Conservation (phyloP, 2,329 filamentous ascomycete genomes). For the Arachnomyces sp. region DNA sequence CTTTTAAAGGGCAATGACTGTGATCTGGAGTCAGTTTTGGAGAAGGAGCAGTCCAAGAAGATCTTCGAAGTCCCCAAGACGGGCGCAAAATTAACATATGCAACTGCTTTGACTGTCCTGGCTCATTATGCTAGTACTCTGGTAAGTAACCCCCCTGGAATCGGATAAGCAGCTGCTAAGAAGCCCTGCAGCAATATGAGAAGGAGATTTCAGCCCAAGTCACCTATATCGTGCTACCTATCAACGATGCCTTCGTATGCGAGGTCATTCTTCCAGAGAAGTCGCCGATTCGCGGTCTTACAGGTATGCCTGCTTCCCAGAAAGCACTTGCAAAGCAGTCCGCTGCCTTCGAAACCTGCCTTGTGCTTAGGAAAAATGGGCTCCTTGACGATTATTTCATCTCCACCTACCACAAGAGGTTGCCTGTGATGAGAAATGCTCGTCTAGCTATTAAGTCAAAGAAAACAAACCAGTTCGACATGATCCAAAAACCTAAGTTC, state of each 20-base stretch:
- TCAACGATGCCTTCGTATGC: constrained; percentile 57
- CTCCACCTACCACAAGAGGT: constrained; percentile 60
- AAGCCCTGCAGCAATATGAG: constrained; percentile 33
- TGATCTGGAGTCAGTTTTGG: constrained; percentile 48
- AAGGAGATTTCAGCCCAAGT: constrained; percentile 41
- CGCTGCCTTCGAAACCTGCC: constrained; percentile 76
- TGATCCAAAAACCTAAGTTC: constrained; percentile 67
- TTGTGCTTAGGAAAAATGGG: constrained; percentile 56
- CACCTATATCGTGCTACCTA: constrained; percentile 53
- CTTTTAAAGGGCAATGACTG: constrained; percentile 54
- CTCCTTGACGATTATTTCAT: constrained; percentile 67
- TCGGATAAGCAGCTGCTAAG: constrained; percentile 6
- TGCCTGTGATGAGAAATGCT: constrained; percentile 82
- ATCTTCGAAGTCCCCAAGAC: constrained; percentile 56
- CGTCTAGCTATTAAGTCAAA: constrained; percentile 71
- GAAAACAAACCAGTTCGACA: constrained; percentile 63
- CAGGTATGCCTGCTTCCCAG: constrained; percentile 55
- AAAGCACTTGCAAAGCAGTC: constrained; percentile 80
- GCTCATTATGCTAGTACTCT: constrained; percentile 66
- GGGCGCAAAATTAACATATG: constrained; percentile 70
- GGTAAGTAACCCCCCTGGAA: constrained; percentile 21
- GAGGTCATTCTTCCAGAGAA: constrained; percentile 70
- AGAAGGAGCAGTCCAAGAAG: constrained; percentile 43
- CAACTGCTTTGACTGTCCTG: constrained; percentile 62
- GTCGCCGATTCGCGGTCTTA: constrained; percentile 60